Evolutionary conservation across 2,329 filamentous ascomycete genomes (phyloP).

Genomic region (Colletotrichum simmondsii): DNA sequence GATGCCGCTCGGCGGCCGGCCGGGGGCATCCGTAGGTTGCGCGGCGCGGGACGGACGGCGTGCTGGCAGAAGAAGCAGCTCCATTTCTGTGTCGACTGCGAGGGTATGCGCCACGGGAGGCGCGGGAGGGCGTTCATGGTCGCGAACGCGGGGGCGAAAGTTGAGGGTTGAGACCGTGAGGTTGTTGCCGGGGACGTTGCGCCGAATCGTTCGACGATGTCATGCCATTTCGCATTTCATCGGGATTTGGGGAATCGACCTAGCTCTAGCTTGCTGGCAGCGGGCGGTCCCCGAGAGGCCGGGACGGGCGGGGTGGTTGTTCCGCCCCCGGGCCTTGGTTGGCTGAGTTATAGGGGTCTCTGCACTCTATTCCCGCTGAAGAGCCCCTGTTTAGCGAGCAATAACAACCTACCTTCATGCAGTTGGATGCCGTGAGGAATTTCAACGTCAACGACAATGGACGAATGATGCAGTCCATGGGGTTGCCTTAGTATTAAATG

Average conservation of each 20-base stretch:
- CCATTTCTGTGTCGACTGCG: conserved; percentile 44
- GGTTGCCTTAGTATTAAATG: neutral
- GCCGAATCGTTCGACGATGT: neutral
- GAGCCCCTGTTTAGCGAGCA: neutral
- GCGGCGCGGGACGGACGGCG: conserved; percentile 41
- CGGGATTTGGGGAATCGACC: conserved; percentile 14
- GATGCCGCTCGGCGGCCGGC: conserved; percentile 41
- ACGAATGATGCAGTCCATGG: neutral
- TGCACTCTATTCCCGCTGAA: conserved; percentile 9
- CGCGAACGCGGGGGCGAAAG: neutral
- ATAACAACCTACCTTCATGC: too few relatives aligned
- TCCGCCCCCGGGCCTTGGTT: conserved; percentile 6
- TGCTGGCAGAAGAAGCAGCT: conserved; percentile 51
- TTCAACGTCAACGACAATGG: neutral
- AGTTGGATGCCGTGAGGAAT: neutral
- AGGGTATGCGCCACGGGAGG: conserved; percentile 45
- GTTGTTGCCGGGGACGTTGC: neutral
- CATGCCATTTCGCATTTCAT: conserved; percentile 14
- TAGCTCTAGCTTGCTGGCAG: neutral
- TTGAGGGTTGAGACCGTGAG: neutral
- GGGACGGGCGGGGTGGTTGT: conserved; percentile 22
- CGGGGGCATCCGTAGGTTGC: conserved; percentile 26
- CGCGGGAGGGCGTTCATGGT: conserved; percentile 54
- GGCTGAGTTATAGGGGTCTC: conserved; percentile 1
- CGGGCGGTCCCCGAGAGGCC: conserved; percentile 11